Percentiles rank a stretch among this genome's conserved stretches.
phyloP scores from a whole-genome alignment of 352 stramenopile species.

The Phytophthora citricola region DNA sequence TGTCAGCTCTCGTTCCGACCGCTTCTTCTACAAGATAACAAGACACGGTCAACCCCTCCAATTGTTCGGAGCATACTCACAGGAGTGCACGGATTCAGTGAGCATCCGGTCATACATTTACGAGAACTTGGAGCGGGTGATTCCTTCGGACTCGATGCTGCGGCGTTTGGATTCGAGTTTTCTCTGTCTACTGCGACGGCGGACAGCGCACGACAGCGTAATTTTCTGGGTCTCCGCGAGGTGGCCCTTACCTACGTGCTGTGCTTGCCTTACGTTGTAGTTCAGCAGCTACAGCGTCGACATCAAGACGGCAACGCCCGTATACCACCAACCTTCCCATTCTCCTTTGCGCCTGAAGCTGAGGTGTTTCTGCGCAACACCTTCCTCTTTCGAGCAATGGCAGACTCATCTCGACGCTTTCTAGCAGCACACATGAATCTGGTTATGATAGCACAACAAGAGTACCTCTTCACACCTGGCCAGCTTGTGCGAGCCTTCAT shows the following conservation, averaged over 20 bases:
- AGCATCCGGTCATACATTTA: slow-evolving; percentile 22
- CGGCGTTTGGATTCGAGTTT: slow-evolving; percentile 48
- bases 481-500: slow-evolving; percentile 56
- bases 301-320: slow-evolving; percentile 1
- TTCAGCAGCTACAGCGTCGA: slow-evolving; percentile 40
- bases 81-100: not conserved
- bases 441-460: slow-evolving; percentile 40
- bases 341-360: slow-evolving; percentile 25
- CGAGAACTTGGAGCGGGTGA: slow-evolving; percentile 46
- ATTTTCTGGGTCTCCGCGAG: slow-evolving; percentile 51
- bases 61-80: slow-evolving; percentile 6
- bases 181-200: slow-evolving; percentile 46
- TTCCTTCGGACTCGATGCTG: slow-evolving; percentile 56
- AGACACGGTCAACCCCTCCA: not conserved
- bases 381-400: slow-evolving; percentile 53
- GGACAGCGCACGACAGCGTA: slow-evolving; percentile 52
- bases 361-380: slow-evolving; percentile 45
- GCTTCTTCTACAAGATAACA: slow-evolving; percentile 12
- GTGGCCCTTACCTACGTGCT: slow-evolving; percentile 45
- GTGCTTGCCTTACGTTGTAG: slow-evolving; percentile 36
- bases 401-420: slow-evolving; percentile 45
- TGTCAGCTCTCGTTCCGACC: slow-evolving; percentile 33
- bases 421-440: slow-evolving; percentile 50
- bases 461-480: slow-evolving; percentile 66
- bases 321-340: slow-evolving; percentile 19